Conservation (phyloP, 2,329 filamentous ascomycete species). For the Epichloe hybrida region DNA sequence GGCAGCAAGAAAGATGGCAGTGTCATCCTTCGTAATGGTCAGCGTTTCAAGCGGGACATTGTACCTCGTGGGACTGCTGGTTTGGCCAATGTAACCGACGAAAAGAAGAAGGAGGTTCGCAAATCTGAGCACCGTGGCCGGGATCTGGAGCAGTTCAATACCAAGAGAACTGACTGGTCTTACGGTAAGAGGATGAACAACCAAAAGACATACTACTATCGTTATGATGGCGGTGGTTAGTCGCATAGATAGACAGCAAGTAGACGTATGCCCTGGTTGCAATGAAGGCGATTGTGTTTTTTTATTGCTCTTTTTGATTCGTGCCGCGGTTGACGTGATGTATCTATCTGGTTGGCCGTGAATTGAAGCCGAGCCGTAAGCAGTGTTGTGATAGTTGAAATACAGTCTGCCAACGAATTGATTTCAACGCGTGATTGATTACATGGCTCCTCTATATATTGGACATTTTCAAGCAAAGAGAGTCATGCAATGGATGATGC, state of each 20-base stretch:
- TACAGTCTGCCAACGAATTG: no score
- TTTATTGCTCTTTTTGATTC: not conserved
- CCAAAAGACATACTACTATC: constrained; percentile 51
- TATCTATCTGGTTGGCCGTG: no score
- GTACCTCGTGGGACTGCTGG: constrained; percentile 59
- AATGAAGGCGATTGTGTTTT: not conserved
- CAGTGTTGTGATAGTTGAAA: no score
- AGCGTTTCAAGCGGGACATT: constrained; percentile 37
- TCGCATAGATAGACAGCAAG: not conserved
- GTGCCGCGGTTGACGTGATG: not conserved
- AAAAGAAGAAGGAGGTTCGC: constrained; percentile 56
- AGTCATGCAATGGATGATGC: no score
- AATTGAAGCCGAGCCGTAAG: not conserved
- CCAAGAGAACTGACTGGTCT: constrained; percentile 51
- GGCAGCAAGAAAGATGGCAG: constrained; percentile 16
- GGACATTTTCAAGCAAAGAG: no score
- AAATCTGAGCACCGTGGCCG: constrained; percentile 56
- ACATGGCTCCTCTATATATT: no score
- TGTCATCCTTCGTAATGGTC: constrained; percentile 6
- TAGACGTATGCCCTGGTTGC: not conserved
- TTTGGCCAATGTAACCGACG: constrained; percentile 64
- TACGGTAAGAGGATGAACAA: constrained; percentile 63
- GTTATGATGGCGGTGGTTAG: constrained; percentile 31
- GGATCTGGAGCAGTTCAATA: constrained; percentile 48
- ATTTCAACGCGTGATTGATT: no score